Evolutionary conservation across 2,329 filamentous ascomycete genomes (phyloP).

Genomic region (Beauveria varroae): DNA sequence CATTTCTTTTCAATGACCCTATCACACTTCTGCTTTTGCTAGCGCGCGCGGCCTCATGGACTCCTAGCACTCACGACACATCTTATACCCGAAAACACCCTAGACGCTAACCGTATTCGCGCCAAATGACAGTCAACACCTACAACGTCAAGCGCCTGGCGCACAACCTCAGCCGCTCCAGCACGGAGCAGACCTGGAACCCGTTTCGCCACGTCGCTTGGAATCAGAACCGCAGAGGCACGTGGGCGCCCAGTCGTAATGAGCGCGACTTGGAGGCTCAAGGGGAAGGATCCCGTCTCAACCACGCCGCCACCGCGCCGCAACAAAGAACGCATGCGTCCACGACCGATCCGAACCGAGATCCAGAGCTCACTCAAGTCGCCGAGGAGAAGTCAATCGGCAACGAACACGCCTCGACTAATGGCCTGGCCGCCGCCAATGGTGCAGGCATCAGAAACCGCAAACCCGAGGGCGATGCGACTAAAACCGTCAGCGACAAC

Average conservation of each 20-base stretch:
- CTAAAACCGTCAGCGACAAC: constrained; percentile 10
- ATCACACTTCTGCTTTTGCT: neutral
- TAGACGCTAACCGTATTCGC: neutral
- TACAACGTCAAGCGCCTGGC: constrained; percentile 38
- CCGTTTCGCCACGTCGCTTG: constrained; percentile 37
- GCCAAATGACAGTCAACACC: constrained; percentile 34
- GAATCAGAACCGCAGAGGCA: constrained; percentile 24
- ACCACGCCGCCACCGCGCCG: constrained; percentile 29
- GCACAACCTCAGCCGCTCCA: constrained; percentile 33
- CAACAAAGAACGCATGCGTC: constrained; percentile 14
- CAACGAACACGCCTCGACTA: constrained; percentile 17
- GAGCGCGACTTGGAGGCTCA: constrained; percentile 16
- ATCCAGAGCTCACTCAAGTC: constrained; percentile 10
- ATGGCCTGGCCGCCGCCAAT: constrained; percentile 16
- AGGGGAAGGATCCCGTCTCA: constrained; percentile 24
- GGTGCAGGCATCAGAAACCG: constrained; percentile 24
- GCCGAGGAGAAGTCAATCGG: constrained; percentile 17
- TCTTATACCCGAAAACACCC: neutral
- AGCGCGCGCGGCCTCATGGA: neutral
- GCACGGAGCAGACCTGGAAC: constrained; percentile 32
- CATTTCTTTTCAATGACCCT: neutral
- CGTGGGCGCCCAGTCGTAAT: constrained; percentile 27
- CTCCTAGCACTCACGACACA: neutral
- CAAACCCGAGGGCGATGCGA: constrained; percentile 20
- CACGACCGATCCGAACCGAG: constrained; percentile 12